A percentile compares a stretch with the other conserved stretches of the same genome.
Conservation (phyloP, 2,329 filamentous ascomycete genomes). For the Apiospora malaysiana region DNA sequence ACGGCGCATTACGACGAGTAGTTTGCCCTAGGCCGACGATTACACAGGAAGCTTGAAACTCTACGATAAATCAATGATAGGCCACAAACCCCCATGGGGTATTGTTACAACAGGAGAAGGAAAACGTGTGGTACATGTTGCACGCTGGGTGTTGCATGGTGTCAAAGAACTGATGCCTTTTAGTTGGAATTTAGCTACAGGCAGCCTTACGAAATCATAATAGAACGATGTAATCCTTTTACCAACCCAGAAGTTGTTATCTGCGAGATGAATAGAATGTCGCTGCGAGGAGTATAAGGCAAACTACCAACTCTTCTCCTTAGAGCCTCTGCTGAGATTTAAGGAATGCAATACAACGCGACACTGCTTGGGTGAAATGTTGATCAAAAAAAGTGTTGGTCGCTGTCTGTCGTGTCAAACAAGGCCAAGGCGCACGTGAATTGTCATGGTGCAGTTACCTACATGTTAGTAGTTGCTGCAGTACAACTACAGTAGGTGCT, state of each 20-base stretch:
- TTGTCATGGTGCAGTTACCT: background rate
- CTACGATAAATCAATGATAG: conserved; percentile 9
- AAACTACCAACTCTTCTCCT: background rate
- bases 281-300: background rate
- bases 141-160: background rate
- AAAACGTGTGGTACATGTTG: background rate
- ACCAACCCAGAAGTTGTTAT: background rate
- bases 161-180: background rate
- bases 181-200: background rate
- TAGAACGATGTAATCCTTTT: conserved; percentile 11
- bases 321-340: background rate
- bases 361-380: background rate
- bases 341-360: background rate
- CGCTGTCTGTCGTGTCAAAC: background rate
- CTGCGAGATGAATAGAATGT: background rate
- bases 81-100: background rate
- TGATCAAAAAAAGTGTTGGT: background rate
- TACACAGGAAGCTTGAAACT: conserved; percentile 10
- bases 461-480: too few relatives aligned
- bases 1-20: conserved; percentile 22
- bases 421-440: background rate
- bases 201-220: conserved; percentile 3
- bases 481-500: background rate
- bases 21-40: conserved; percentile 1
- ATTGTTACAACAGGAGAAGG: background rate